Conservation (phyloP, 306 rosid genomes). For the Oxytropis ochrocephala region DNA sequence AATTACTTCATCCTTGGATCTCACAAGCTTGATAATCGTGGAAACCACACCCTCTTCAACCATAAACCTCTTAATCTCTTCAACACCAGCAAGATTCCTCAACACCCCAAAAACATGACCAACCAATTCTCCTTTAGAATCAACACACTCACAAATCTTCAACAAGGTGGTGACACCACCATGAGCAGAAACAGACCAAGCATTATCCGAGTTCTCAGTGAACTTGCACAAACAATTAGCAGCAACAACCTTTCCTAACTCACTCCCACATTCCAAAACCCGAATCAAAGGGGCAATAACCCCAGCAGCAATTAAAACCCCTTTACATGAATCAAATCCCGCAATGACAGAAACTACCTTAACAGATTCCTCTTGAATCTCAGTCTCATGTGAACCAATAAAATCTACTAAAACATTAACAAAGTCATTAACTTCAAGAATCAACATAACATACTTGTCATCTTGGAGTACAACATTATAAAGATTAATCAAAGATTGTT, state of each 20-base stretch:
- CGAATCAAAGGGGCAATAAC: slow-evolving; percentile 58
- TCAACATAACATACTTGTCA: slow-evolving; percentile 62
- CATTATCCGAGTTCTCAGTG: slow-evolving; percentile 76
- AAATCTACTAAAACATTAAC: slow-evolving; percentile 47
- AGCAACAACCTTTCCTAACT: slow-evolving; percentile 41
- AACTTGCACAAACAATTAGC: slow-evolving; percentile 63
- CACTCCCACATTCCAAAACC: slow-evolving; percentile 67
- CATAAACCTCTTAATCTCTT: slow-evolving; percentile 82
- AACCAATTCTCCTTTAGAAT: slow-evolving; percentile 47
- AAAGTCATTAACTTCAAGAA: slow-evolving; percentile 49
- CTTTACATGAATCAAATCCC: slow-evolving; percentile 54
- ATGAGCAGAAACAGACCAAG: slow-evolving; percentile 89
- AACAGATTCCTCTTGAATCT: slow-evolving; percentile 55
- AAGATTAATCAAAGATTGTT: too few relatives aligned
- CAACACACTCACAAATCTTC: slow-evolving; percentile 44
- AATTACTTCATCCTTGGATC: slow-evolving; percentile 62
- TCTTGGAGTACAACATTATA: slow-evolving; percentile 21
- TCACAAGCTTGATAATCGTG: slow-evolving; percentile 46
- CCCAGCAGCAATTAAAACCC: slow-evolving; percentile 48
- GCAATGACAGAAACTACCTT: slow-evolving; percentile 46
- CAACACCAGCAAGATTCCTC: slow-evolving; percentile 70
- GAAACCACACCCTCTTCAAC: slow-evolving; percentile 68
- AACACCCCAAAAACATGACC: slow-evolving; percentile 73
- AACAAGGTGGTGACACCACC: slow-evolving; percentile 78
- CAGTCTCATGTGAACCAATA: slow-evolving; percentile 51